Evolutionary conservation across 139 green algal genomes (phyloP), one percentile per base, ranked within the genome.

Genomic region (Microglena sp.): DNA sequence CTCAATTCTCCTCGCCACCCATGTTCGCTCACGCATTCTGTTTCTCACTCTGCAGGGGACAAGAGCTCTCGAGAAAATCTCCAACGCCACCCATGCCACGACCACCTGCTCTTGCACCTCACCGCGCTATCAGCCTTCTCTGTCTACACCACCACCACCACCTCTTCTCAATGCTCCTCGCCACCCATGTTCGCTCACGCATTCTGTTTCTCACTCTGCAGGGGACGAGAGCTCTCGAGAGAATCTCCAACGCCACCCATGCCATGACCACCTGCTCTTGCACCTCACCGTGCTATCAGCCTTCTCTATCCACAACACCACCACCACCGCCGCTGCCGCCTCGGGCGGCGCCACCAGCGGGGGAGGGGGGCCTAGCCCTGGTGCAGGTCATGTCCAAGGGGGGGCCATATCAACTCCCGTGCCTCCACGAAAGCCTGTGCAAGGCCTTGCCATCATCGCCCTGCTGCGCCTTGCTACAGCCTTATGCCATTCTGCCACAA

Each of bases 211-310:
- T 65, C 28, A 8, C 28, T 24, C 22, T 33, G 26, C 59, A 66
- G 54, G 2, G 18, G 18, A 60, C n/a, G 44, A 46, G 1, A 29
- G 54, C 26, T 70, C 33, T 43, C 65, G 67, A 18, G 62, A 29
- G 26, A 45, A 36, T 7, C 45, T 36, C 24, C 43, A 45, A 33
- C 35, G 62, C 36, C 31, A 53, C n/a, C 58, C 45, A 15, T 62
- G 64, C 0, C 24, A 28, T 32, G 62, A 82, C 29, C 54, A 75
- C 29, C 68, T 76, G 29, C 67, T 69, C 2, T 60, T 85, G 54
- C 73, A 78, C 57, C 60, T 87, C 24, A 62, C 73, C 1, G 70
- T 77, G 21, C 63, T 83, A 29, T 26, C 31, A 32, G 55, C 74
- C 2, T 83, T 81, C 33, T 54, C 50, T 1, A 33, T 69, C 4